These are phyloP conservation scores for Diplodia intermedia DNA, from an alignment of 2,329 filamentous ascomycete species.

Conservation along the genomic window DNA sequence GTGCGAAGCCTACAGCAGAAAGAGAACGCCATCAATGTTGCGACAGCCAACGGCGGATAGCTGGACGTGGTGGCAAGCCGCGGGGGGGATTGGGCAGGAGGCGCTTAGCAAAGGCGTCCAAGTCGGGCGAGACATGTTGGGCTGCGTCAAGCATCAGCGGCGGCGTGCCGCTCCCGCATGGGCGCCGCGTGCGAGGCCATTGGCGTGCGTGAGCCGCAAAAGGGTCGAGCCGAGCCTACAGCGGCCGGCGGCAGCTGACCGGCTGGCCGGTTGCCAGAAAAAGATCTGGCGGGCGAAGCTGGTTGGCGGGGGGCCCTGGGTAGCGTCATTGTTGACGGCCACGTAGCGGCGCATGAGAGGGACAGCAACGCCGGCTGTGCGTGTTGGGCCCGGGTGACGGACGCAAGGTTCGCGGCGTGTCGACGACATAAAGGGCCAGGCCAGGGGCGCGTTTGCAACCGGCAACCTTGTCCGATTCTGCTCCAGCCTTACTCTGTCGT, in stretches of 20 bases:
- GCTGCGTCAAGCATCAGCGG: slow-evolving; percentile 29
- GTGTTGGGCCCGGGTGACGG: neutral
- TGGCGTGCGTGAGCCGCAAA: slow-evolving; percentile 27
- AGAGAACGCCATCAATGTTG: neutral
- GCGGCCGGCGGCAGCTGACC: slow-evolving; percentile 20
- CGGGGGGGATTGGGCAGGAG: slow-evolving; percentile 13
- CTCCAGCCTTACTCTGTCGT: slow-evolving; percentile 23
- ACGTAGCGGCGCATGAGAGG: slow-evolving; percentile 30
- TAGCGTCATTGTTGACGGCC: slow-evolving; percentile 24
- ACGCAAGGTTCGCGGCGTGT: neutral
- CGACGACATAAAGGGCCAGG: slow-evolving; percentile 1
- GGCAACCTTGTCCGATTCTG: slow-evolving; percentile 5
- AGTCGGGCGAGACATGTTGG: slow-evolving; percentile 28
- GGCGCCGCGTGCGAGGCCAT: slow-evolving; percentile 4
- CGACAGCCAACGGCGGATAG: slow-evolving; percentile 1
- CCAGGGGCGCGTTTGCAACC: slow-evolving; percentile 1
- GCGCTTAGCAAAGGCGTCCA: slow-evolving; percentile 14
- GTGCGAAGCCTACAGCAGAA: neutral
- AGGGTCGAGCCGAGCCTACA: slow-evolving; percentile 30
- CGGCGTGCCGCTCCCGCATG: slow-evolving; percentile 25
- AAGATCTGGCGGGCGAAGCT: slow-evolving; percentile 25
- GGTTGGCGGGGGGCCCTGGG: slow-evolving; percentile 24
- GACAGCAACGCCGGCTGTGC: neutral
- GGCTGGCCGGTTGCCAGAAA: slow-evolving; percentile 24
- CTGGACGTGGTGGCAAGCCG: slow-evolving; percentile 14